phyloP scores from a whole-genome alignment of 2,329 filamentous ascomycete genomes.

The Orbilia oligospora region DNA sequence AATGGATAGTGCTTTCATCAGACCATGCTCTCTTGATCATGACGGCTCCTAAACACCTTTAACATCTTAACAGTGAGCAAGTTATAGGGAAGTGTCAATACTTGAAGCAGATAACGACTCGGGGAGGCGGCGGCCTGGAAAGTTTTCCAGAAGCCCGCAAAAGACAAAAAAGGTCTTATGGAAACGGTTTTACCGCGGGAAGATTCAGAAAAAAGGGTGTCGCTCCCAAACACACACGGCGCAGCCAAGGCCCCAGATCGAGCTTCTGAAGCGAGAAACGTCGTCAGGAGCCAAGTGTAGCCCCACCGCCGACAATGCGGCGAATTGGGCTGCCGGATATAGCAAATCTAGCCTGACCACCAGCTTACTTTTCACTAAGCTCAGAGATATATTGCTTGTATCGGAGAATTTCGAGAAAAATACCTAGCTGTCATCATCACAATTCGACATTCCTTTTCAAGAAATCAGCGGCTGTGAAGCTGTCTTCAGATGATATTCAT shows the following conservation, averaged over 20 bases:
- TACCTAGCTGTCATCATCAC: slow-evolving; percentile 15
- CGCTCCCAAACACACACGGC: slow-evolving; percentile 59
- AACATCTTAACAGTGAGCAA: slow-evolving; percentile 29
- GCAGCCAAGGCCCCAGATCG: slow-evolving; percentile 60
- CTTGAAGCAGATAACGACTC: slow-evolving; percentile 52
- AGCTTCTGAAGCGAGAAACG: slow-evolving; percentile 61
- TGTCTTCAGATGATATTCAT: slow-evolving; percentile 1
- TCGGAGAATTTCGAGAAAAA: slow-evolving; percentile 43
- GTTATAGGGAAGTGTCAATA: slow-evolving; percentile 35
- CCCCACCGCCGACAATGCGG: slow-evolving; percentile 59
- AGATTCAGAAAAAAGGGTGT: slow-evolving; percentile 47
- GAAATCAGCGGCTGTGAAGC: slow-evolving; percentile 24
- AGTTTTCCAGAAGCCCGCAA: slow-evolving; percentile 27
- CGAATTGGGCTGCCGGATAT: slow-evolving; percentile 45
- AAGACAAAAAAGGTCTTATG: slow-evolving; percentile 24
- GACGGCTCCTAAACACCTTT: slow-evolving; percentile 31
- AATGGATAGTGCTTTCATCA: slow-evolving; percentile 28
- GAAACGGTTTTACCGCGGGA: slow-evolving; percentile 40
- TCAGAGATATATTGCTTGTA: slow-evolving; percentile 12
- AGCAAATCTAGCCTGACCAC: slow-evolving; percentile 40
- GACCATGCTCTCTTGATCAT: slow-evolving; percentile 30
- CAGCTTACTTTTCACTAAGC: slow-evolving; percentile 1
- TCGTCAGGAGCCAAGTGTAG: slow-evolving; percentile 59
- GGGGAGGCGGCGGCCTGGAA: slow-evolving; percentile 31
- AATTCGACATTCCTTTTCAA: slow-evolving; percentile 37